Base-by-base conservation (phyloP, 2,329 filamentous ascomycete species). In the Leptographium lundbergii region DNA sequence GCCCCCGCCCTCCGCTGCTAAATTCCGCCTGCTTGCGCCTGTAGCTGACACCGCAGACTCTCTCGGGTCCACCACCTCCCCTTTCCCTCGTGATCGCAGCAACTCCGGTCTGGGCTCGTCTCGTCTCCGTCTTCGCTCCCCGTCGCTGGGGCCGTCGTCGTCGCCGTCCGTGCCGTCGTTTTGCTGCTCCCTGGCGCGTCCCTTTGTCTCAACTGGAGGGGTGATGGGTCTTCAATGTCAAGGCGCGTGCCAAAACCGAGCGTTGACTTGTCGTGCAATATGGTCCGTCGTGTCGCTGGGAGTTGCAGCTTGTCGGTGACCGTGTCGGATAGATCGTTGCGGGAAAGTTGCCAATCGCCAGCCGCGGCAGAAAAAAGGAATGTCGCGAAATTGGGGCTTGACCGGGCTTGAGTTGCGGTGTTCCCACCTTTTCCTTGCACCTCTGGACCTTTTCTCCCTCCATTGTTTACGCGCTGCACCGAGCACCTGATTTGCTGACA, bases 391-490 rank as follows among this genome's bases (percentile, higher is more conserved):
- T 54, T 36, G n/a, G 52, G 42, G 36, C 19, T 50, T 25, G 39
- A 32, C 32, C 39, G 14, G 47, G 29, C 39, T 24, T 36, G 25
- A 27, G 24, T 57, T 54, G 48, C 39, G 39, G 11, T 55, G 57
- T 54, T 57, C 56, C 24, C 56, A 51, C 53, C 56, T 39, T 56
- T 56, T 55, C 32, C 36, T 52, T 58, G 24, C 29, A 7, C 32
- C 24, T 29, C 11, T 22, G 42, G 56, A 47, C 47, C 36, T 57
- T 57, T 62, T 57, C 63, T 57, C 60, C 59, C 51, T 58, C 59
- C 54, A 61, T 63, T 65, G 64, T 65, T 65, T 65, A 65, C 64
- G 62, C 61, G 60, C 60, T 59, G 57, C 24, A 55, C 48, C 48
- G 11, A 24, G n/a, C 56, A 58, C 56, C 58, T 63, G 59, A 63